Evolutionary conservation across 768 basidiomycete species (phyloP), one percentile per base, ranked within the genome.

Genomic region (Pulveroboletus sp.): DNA sequence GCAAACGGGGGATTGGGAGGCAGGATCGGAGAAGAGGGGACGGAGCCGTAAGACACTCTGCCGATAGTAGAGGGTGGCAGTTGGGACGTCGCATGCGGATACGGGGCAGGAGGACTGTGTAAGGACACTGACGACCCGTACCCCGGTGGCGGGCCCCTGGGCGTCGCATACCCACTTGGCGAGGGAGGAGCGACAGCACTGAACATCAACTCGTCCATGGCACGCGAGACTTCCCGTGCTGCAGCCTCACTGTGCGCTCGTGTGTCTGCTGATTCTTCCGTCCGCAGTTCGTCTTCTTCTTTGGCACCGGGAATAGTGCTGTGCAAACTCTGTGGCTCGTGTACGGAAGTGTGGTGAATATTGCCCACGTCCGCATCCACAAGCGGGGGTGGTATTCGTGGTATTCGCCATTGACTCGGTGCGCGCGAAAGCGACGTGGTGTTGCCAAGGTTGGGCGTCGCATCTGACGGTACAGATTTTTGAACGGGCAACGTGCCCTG

Each of bases 141-240:
- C 11, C 53, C 49, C 1, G 47, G 55, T 14, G 43, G 57, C 23
- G 55, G 49, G 3, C 51, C 52, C 31, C 36, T 50, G 1, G 63
- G 59, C 16, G 63, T 54, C 11, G 40, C 39, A 45, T 59, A 60
- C 16, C 52, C 55, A 23, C 47, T 54, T 19, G 50, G 24, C 5
- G 56, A 34, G 4, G 55, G 20, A 2, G 61, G 53, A 13, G 51
- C 48, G 42, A 62, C 60, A 1, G 73, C 62, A 47, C 55, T 67
- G 53, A 73, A 76, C 49, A 71, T 73, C 16, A 87, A 65, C 17
- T 79, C 72, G 48, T 85, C 82, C 42, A 87, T 57, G 59, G 86
- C 87, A 12, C 79, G 76, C 12, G 77, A 77, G 1, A 89, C 74
- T 62, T 85, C 85, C 16, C 80, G 75, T 5, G 85, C 85, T 23